These are phyloP conservation scores for Pseudovirgaria hyperparasitica DNA, from an alignment of 2,329 filamentous ascomycete genomes.

Conservation along the genomic window DNA sequence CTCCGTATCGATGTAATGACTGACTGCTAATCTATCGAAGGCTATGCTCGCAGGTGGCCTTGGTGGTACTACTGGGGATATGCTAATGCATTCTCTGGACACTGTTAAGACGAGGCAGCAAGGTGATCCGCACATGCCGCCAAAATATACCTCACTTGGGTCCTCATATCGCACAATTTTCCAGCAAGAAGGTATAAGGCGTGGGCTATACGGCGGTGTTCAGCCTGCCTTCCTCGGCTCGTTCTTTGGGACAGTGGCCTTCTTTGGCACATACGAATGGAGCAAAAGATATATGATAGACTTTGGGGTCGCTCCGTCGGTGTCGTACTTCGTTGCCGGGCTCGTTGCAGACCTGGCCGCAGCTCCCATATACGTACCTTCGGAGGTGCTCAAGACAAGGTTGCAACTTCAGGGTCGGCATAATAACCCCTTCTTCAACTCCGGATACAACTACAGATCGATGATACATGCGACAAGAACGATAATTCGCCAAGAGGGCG, in stretches of 20 bases:
- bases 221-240: constrained; percentile 81
- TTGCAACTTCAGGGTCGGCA: constrained; percentile 87
- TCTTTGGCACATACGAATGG: constrained; percentile 94
- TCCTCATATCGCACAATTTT: constrained; percentile 88
- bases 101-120: constrained; percentile 98
- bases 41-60: constrained; percentile 91
- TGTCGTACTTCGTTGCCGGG: constrained; percentile 81
- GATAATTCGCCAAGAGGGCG: constrained; percentile 71
- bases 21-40: constrained; percentile 36
- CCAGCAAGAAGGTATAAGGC: constrained; percentile 75
- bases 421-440: constrained; percentile 88
- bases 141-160: constrained; percentile 82
- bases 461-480: constrained; percentile 75
- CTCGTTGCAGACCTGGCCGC: constrained; percentile 87
- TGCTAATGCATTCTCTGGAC: constrained; percentile 97
- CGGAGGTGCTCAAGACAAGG: constrained; percentile 94
- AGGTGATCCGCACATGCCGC: constrained; percentile 83
- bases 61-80: constrained; percentile 85
- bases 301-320: constrained; percentile 62
- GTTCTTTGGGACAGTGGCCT: constrained; percentile 84
- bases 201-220: constrained; percentile 89
- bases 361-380: constrained; percentile 88
- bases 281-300: constrained; percentile 87
- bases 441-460: constrained; percentile 89
- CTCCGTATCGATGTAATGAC: background rate